Evolutionary conservation across 2,329 filamentous ascomycete genomes (phyloP).

Genomic region (Talaromyces verruculosus): DNA sequence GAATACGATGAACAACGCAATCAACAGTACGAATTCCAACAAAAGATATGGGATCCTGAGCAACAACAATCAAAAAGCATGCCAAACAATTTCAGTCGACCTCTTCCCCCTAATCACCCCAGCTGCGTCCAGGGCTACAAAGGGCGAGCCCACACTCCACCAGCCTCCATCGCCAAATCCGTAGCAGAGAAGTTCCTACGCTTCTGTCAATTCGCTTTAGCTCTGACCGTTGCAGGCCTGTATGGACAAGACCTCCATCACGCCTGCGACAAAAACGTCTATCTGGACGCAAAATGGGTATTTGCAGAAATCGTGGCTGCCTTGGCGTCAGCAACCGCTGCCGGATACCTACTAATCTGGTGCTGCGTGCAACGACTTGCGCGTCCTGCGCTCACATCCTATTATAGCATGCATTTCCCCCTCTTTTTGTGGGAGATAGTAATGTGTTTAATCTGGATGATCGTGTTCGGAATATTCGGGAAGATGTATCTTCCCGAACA

Average conservation of each 20-base stretch:
- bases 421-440: slow-evolving; percentile 69
- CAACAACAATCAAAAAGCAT: too few species aligned
- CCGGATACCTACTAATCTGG: slow-evolving; percentile 65
- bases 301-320: slow-evolving; percentile 72
- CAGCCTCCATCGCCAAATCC: slow-evolving; percentile 24
- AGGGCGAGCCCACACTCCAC: slow-evolving; percentile 11
- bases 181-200: slow-evolving; percentile 55
- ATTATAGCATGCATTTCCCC: slow-evolving; percentile 29
- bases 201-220: slow-evolving; percentile 73
- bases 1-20: too few species aligned
- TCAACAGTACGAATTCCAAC: too few species aligned
- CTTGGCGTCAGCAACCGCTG: slow-evolving; percentile 64
- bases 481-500: slow-evolving; percentile 73
- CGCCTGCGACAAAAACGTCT: slow-evolving; percentile 52
- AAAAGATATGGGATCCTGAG: too few species aligned
- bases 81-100: too few species aligned
- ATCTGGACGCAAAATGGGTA: slow-evolving; percentile 69
- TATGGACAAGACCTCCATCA: slow-evolving; percentile 69
- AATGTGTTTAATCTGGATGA: slow-evolving; percentile 75
- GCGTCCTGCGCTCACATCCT: slow-evolving; percentile 28
- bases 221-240: slow-evolving; percentile 72
- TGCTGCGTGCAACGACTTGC: slow-evolving; percentile 29
- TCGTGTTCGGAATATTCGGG: slow-evolving; percentile 80
- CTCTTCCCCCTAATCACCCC: too few species aligned
- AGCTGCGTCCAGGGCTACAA: too few species aligned